Base-by-base conservation (phyloP, 345 rosid genomes). In the Raphanus sativus region DNA sequence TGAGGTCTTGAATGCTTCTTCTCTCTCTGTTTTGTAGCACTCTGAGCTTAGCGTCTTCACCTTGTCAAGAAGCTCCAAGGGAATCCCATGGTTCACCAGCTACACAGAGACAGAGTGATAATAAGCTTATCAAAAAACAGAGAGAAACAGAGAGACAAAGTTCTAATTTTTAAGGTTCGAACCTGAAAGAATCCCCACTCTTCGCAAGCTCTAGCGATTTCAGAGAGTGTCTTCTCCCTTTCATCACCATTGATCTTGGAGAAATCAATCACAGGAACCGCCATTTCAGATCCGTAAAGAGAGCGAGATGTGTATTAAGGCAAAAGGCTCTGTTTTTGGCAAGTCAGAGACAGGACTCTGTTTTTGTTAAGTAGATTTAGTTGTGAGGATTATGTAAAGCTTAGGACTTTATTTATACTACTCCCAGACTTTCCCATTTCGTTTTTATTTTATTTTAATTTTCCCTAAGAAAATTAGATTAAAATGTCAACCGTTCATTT, bases 151-250 rank as follows among this genome's bases (percentile, higher is more conserved):
- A 65, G 3, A 40, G 9, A 55, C 0, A 60, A 13, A 25, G 45
- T 21, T 60, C 1, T 33, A 64, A 32, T 63, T 50, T 2, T n/a
- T 62, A 2, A 15, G 32, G 34, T 61, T 24, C 54, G 5, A 68
- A 94, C 98, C 96, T 94, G 98, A 34, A 94, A 94, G 80, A 94
- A 91, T 13, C 98, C 98, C 97, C 97, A 94, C 26, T 90, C 93
- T 76, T 91, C 86, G 12, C 97, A 91, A 25, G 89, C 88, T 79
- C 75, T 86, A 25, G 97, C 97, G 42, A 94, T 89, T 75, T 83
- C 84, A 72, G 90, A 94, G 65, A 91, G 73, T 3, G 90, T 84
- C 34, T 78, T 77, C 52, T 88, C 87, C 64, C 90, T 87, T 48
- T 89, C 91, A 65, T 86, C 90, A 8, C 88, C 89, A 40, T 87